Conservation (phyloP, 768 basidiomycete species). For the Kwoniella botswanensis region DNA sequence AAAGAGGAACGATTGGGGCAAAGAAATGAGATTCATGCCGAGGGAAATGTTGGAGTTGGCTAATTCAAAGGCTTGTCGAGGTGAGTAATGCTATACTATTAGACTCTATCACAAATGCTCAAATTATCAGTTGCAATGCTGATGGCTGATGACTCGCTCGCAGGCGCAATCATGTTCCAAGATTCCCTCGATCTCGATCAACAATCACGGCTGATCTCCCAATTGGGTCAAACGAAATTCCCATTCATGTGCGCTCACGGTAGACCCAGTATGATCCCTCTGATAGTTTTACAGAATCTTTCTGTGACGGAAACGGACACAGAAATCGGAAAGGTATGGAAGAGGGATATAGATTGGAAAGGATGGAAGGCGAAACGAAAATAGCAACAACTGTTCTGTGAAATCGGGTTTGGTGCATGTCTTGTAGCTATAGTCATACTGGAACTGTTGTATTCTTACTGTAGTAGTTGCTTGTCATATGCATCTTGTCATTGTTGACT, state of each 20-base stretch:
- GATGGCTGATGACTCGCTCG: neutral
- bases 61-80: constrained; percentile 95
- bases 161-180: constrained; percentile 98
- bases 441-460: constrained; percentile 4
- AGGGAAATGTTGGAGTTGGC: constrained; percentile 76
- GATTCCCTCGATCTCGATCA: constrained; percentile 73
- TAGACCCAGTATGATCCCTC: constrained; percentile 67
- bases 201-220: constrained; percentile 70
- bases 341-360: constrained; percentile 22
- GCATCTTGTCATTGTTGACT: neutral
- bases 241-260: constrained; percentile 99
- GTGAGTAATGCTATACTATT: constrained; percentile 60
- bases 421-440: neutral
- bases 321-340: neutral
- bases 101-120: too few species aligned
- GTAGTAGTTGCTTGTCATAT: constrained; percentile 13
- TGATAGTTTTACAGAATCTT: constrained; percentile 39
- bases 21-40: constrained; percentile 75
- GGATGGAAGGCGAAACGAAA: constrained; percentile 2
- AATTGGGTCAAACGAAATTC: constrained; percentile 73
- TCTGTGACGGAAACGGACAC: neutral
- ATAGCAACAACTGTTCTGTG: neutral
- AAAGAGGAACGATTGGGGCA: constrained; percentile 63
- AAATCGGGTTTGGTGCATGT: neutral
- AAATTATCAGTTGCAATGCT: too few species aligned